Evolutionary conservation across 495 filamentous ascomycete species (phyloP).

Genomic region (Daldinia loculata): DNA sequence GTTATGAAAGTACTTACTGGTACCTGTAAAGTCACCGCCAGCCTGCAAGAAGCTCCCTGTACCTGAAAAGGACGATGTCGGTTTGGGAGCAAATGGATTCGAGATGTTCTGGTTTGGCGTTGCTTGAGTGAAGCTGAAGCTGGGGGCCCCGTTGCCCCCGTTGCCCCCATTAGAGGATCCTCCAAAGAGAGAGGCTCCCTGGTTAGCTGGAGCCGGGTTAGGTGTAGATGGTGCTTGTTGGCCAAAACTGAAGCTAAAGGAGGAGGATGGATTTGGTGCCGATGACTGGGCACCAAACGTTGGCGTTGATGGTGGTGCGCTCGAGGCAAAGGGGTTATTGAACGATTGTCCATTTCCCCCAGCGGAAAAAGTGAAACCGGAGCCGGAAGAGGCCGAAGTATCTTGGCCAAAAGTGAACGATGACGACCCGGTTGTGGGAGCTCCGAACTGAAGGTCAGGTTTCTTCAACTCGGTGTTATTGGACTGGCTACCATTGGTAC

Average conservation of each 20-base stretch:
- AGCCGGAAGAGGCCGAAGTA: slow-evolving; percentile 15
- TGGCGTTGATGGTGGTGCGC: slow-evolving; percentile 21
- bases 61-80: slow-evolving; percentile 21
- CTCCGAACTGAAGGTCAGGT: slow-evolving; percentile 39
- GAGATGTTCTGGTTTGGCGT: slow-evolving; percentile 27
- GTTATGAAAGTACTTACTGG: slow-evolving; percentile 48
- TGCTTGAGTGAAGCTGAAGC: slow-evolving; percentile 42
- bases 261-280: slow-evolving; percentile 46
- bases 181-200: slow-evolving; percentile 33
- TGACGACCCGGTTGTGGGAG: slow-evolving; percentile 10
- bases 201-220: slow-evolving; percentile 41
- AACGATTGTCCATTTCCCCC: slow-evolving; percentile 44
- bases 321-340: slow-evolving; percentile 55
- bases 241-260: slow-evolving; percentile 48
- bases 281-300: slow-evolving; percentile 38
- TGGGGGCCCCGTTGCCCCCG: slow-evolving; percentile 34
- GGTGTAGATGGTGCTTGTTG: slow-evolving; percentile 38
- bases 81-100: slow-evolving; percentile 35
- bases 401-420: slow-evolving; percentile 42
- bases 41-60: slow-evolving; percentile 46
- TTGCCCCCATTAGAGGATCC: slow-evolving; percentile 23
- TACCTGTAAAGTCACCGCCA: slow-evolving; percentile 53
- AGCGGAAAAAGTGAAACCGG: slow-evolving; percentile 54
- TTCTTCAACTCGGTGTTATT: slow-evolving; percentile 31
- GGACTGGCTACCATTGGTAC: slow-evolving; percentile 14